Evolutionary conservation across 78 protist genomes (phyloP), one percentile per base, ranked within the genome.

Genomic region (Bodo saltans): DNA sequence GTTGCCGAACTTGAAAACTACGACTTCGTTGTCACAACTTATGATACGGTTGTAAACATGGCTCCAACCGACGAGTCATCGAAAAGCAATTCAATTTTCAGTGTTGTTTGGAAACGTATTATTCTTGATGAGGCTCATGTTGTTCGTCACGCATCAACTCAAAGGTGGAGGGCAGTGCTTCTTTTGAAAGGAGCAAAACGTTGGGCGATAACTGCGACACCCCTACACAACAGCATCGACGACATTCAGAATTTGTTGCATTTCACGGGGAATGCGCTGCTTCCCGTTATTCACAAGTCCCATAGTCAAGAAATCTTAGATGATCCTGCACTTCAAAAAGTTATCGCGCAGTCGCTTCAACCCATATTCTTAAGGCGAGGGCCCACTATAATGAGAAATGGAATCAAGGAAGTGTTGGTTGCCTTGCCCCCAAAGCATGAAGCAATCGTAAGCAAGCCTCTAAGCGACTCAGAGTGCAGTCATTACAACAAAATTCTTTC

Each of bases 141-240:
- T 67, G 42, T 76, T 12, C 67, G 81, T 25, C 17, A 76, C 42
- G 4, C 53, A 23, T 28, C 81, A 28, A 76, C 81, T 33, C 39
- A 3, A 26, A 4, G 72, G 72, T 47, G 42, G 35, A 12, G 11
- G 67, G 81, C 34, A 3, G 12, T 68, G 52, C 70, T 26, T 72
- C 79, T 60, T 12, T 76, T 94, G 52, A 41, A 70, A 26, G 80
- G 88, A 0, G 38, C 32, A 30, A 25, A 72, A 21, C 83, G 95
- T 26, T 94, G 97, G 97, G 78, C 88, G 41, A 73, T 94, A 28
- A 91, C 97, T 1, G 96, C 93, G 35, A 93, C 96, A 26, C 92
- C 94, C 3, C 74, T 93, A 40, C 93, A 91, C 78, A 94, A 94
- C 83, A 70, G 42, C 39, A 32, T 92, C 39, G 92, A 88, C n/a